Base-by-base conservation (phyloP, 2,329 filamentous ascomycete genomes). In the Beauveria scarabaeidicola region DNA sequence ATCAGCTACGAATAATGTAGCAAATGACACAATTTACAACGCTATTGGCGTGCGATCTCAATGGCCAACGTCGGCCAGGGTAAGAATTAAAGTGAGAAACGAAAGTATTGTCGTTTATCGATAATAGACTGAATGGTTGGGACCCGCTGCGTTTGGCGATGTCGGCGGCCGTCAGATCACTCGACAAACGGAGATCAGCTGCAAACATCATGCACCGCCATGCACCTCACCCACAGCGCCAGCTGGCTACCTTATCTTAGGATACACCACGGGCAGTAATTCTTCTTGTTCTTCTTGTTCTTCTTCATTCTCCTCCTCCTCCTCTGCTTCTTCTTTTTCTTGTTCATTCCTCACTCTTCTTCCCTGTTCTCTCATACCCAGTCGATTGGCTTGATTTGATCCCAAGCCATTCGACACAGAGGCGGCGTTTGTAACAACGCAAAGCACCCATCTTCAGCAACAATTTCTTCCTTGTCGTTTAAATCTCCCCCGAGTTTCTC, bases 1-100 rank as follows among this genome's bases (percentile, higher is more conserved):
- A 53, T 41, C 40, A 23, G 50, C 57, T 53, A 53, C 57, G 21
- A 47, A 40, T 48, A 29, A 59, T 23, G 41, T 59, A 59, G 57
- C 41, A 48, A 59, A 59, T 53, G 47, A 32, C 56, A 58, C 40
- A 52, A 52, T 38, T 29, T 19, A 36, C n/a, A 58, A 32, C n/a
- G 4, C 10, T 7, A 10, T 9, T 15, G 19, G 11, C 13, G 19
- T 46, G 48, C 48, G 38, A 46, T 52, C 3, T 52, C 47, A 27
- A 27, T 25, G 15, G 2, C 13, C 1, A 19, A 40, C 5, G 0
- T 38, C 3, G 9, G 1, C 4, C 5, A n/a, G 6, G 40, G 1
- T 23, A 23, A 11, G 17, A 10, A 15, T 23, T 36, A 32, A 50
- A 51, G 23, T 51, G 44, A 57, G 13, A 51, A 17, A 25, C 17